Conservation (phyloP, 2,329 filamentous ascomycete species). For the Penicillium verrucosum region DNA sequence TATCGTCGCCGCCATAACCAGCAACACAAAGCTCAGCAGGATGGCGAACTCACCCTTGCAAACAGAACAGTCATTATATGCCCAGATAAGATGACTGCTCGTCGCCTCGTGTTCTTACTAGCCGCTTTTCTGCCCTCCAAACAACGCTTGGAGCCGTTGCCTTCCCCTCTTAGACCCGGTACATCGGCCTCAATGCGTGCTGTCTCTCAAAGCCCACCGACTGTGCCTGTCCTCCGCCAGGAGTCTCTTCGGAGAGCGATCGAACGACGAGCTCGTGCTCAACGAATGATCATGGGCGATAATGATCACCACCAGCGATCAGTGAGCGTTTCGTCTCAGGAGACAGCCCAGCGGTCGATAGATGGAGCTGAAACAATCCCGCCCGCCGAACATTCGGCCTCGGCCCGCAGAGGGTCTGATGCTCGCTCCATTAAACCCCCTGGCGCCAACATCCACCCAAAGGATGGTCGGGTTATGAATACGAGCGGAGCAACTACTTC, state of each 20-base stretch:
- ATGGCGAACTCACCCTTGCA: slow-evolving; percentile 48
- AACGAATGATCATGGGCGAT: slow-evolving; percentile 40
- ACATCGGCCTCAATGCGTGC: slow-evolving; percentile 48
- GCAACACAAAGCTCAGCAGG: slow-evolving; percentile 49
- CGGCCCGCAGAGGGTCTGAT: slow-evolving; percentile 42
- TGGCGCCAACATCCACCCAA: slow-evolving; percentile 46
- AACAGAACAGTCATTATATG: slow-evolving; percentile 58
- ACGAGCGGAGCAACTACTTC: slow-evolving; percentile 52
- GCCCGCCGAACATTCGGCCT: slow-evolving; percentile 19
- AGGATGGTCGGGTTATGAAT: slow-evolving; percentile 45
- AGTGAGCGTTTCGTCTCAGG: slow-evolving; percentile 45
- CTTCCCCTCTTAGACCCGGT: slow-evolving; percentile 40
- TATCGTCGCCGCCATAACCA: slow-evolving; percentile 52
- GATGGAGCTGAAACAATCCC: slow-evolving; percentile 33
- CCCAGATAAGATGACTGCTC: slow-evolving; percentile 57
- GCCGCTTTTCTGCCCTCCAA: slow-evolving; percentile 56
- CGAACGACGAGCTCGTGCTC: slow-evolving; percentile 50
- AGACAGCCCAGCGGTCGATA: slow-evolving; percentile 36
- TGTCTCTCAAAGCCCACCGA: slow-evolving; percentile 54
- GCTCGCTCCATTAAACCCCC: slow-evolving; percentile 43
- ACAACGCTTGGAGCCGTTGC: slow-evolving; percentile 38
- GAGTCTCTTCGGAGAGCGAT: slow-evolving; percentile 54
- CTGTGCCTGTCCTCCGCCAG: slow-evolving; percentile 49
- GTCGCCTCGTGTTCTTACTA: slow-evolving; percentile 57
- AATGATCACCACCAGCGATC: slow-evolving; percentile 37